Evolutionary conservation across 306 rosid genomes (phyloP), one percentile per base, ranked within the genome.

Genomic region (Prunus persica): DNA sequence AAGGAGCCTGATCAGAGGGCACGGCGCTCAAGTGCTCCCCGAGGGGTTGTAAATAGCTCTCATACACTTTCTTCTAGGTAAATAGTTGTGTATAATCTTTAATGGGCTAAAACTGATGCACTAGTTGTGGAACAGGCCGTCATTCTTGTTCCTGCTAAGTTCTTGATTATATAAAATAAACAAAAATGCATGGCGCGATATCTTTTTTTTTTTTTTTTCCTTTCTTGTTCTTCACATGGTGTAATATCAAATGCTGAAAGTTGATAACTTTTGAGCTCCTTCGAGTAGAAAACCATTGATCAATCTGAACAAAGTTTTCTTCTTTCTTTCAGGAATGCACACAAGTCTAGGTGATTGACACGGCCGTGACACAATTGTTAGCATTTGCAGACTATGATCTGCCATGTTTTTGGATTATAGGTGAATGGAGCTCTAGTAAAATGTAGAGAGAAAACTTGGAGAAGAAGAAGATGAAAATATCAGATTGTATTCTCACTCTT

Each of bases 61-160:
- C 95, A 77, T 67, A 77, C 91, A 58, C 79, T 87, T 75, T 78
- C 90, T 74, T 20, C 81, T 20, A 85, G 95, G 97, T 91, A 79
- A 84, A 51, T 62, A 66, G 71, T 54, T 45, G 4, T 75, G 32
- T 54, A 9, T 8, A 68, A 55, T 15, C 57, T 66, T 11, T 24
- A 60, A 10, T 50, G 1, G 38, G 16, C 4, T 50, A 41, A 24
- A 54, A n/a, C 20, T 52, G 11, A 45, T 45, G 54, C 52, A 41
- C 27, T 67, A 22, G 34, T 20, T 46, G 66, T 46, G 55, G 46
- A 45, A 3, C 62, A 56, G 62, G 10, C 16, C 11, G 64, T 58
- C 16, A 5, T 24, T 58, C 32, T 14, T 58, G 64, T 58, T 58
- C 8, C 6, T 24, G 64, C 22, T 24, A 11, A 20, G 64, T 58